phyloP scores from a whole-genome alignment of 106 monocot genomes.

The Amphibolis antarctica region DNA sequence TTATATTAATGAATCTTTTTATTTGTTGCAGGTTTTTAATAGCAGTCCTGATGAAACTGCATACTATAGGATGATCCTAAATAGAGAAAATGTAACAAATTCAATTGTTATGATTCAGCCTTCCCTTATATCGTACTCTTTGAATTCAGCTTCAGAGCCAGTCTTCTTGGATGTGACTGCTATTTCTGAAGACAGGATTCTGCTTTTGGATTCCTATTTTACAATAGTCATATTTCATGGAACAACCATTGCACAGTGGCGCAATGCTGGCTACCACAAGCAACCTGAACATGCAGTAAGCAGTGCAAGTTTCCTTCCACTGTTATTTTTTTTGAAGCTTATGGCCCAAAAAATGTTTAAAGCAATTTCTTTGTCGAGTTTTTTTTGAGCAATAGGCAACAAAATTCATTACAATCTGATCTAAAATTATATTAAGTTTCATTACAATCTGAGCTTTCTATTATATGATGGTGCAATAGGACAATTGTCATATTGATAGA shows the following conservation, averaged over 20 bases:
- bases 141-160: conserved; percentile 69
- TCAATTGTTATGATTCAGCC: conserved; percentile 98
- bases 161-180: conserved; percentile 80
- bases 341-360: not conserved
- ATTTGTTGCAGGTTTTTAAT: conserved; percentile 54
- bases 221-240: conserved; percentile 92
- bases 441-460: too few relatives aligned
- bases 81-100: conserved; percentile 78
- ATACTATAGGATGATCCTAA: conserved; percentile 80
- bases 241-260: conserved; percentile 79
- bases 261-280: conserved; percentile 90
- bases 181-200: conserved; percentile 71
- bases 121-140: conserved; percentile 77
- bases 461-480: too few relatives aligned
- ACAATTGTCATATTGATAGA: too few relatives aligned
- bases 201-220: conserved; percentile 91
- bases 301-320: not conserved
- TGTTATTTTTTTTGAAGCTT: not conserved
- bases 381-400: too few relatives aligned
- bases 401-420: too few relatives aligned
- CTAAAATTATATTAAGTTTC: too few relatives aligned
- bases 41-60: conserved; percentile 99
- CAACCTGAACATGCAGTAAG: conserved; percentile 74
- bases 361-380: too few relatives aligned
- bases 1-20: not conserved